phyloP scores from a whole-genome alignment of 2,329 filamentous ascomycete species.

The Atkinsonella texensis region DNA sequence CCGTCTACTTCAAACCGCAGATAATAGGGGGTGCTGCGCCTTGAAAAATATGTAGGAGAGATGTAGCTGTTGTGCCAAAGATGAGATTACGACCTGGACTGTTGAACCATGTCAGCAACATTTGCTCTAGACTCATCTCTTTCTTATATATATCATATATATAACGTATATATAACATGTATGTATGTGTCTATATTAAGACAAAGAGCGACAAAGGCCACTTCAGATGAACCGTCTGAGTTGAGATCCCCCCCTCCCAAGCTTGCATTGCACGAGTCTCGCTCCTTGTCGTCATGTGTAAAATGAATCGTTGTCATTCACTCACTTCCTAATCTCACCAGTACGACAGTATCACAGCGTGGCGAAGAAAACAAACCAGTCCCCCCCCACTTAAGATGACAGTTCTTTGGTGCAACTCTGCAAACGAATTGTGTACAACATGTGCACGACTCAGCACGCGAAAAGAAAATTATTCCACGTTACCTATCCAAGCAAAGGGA shows the following conservation, averaged over 20 bases:
- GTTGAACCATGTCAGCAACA: no score
- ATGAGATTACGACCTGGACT: no score
- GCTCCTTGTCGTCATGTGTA: background rate
- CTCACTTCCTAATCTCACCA: background rate
- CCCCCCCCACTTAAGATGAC: background rate
- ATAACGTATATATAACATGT: no score
- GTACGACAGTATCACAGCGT: background rate
- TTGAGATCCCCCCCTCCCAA: background rate
- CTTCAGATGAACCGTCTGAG: background rate
- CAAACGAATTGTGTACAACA: no score
- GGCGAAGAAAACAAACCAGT: background rate
- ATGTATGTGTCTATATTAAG: no score
- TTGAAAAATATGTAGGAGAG: background rate
- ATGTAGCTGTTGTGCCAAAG: no score
- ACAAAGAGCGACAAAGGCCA: no score
- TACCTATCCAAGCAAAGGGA: no score
- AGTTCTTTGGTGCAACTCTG: background rate
- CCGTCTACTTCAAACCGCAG: slow-evolving; percentile 28
- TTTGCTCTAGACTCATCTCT: no score
- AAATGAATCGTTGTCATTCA: background rate
- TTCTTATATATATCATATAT: no score
- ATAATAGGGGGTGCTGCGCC: slow-evolving; percentile 12
- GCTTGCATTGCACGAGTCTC: background rate
- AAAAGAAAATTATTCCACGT: background rate
- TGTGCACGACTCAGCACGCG: background rate